A percentile compares a stretch with the other conserved stretches of the same genome.
Evolutionary conservation across 1,139 yeast genomes (phyloP).

Genomic region (Tardiomyces depauwii): DNA sequence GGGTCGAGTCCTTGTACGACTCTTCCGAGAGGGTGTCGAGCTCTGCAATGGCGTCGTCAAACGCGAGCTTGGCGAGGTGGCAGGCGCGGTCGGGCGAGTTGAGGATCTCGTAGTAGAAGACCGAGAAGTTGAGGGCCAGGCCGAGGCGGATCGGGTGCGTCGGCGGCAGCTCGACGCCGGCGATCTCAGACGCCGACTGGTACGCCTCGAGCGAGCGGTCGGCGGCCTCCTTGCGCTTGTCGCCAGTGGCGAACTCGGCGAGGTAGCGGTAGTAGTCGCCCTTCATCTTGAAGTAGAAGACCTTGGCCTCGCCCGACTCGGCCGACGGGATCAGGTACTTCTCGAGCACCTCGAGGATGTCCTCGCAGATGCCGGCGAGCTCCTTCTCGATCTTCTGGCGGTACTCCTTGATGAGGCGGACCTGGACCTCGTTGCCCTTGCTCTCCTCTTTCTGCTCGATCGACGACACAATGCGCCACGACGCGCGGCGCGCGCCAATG

Average conservation of each 20-base stretch:
- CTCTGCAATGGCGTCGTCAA: conserved; percentile 98
- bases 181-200: conserved; percentile 94
- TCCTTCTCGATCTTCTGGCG: conserved; percentile 93
- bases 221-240: conserved; percentile 91
- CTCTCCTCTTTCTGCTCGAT: conserved; percentile 99
- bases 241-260: conserved; percentile 93
- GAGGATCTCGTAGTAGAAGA: conserved; percentile 95
- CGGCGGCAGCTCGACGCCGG: conserved; percentile 95
- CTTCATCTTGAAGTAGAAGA: conserved; percentile 97
- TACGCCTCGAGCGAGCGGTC: conserved; percentile 91
- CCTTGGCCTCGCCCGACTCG: conserved; percentile 96
- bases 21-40: conserved; percentile 96
- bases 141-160: conserved; percentile 99
- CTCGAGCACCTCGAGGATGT: conserved; percentile 77
- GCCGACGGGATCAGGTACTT: conserved; percentile 91
- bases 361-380: conserved; percentile 91
- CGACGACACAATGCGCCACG: conserved; percentile 98
- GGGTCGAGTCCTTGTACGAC: conserved; percentile 95
- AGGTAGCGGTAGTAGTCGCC: conserved; percentile 99
- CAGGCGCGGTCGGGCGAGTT: conserved; percentile 99
- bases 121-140: conserved; percentile 94
- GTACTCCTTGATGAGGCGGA: conserved; percentile 81
- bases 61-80: conserved; percentile 98
- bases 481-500: conserved; percentile 98
- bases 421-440: conserved; percentile 80